Evolutionary conservation across 2,329 filamentous ascomycete species (phyloP).

Genomic region (Lachnellula suecica): DNA sequence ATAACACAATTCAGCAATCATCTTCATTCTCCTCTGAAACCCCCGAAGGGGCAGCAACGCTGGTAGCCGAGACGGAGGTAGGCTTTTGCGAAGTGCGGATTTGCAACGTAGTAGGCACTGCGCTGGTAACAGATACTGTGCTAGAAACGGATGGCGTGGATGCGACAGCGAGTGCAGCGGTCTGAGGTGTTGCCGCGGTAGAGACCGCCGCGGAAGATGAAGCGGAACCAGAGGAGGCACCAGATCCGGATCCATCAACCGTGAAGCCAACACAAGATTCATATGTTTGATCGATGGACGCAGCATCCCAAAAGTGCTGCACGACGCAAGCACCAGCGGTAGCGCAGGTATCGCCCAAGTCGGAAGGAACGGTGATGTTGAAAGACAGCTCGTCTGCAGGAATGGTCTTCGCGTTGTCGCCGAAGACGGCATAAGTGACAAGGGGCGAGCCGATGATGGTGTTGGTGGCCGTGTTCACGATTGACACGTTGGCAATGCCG

Average conservation of each 20-base stretch:
- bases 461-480: conserved; percentile 50
- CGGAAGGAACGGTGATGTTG: conserved; percentile 51
- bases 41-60: not conserved
- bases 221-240: not conserved
- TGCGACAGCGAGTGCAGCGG: no score
- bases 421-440: conserved; percentile 49
- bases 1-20: not conserved
- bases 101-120: not conserved
- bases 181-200: no score
- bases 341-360: conserved; percentile 38
- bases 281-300: conserved; percentile 52
- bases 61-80: not conserved
- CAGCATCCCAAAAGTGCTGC: conserved; percentile 54
- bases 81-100: not conserved
- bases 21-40: not conserved
- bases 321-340: conserved; percentile 37
- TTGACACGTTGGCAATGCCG: conserved; percentile 53
- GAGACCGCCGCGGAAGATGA: not conserved
- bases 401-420: conserved; percentile 42
- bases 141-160: not conserved
- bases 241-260: conserved; percentile 15
- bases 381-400: conserved; percentile 47
- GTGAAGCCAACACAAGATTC: conserved; percentile 54
- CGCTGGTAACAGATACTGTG: not conserved
- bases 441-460: conserved; percentile 47